phyloP scores from a whole-genome alignment of 352 stramenopile genomes.

The Phytopythium chamaehyphon region DNA sequence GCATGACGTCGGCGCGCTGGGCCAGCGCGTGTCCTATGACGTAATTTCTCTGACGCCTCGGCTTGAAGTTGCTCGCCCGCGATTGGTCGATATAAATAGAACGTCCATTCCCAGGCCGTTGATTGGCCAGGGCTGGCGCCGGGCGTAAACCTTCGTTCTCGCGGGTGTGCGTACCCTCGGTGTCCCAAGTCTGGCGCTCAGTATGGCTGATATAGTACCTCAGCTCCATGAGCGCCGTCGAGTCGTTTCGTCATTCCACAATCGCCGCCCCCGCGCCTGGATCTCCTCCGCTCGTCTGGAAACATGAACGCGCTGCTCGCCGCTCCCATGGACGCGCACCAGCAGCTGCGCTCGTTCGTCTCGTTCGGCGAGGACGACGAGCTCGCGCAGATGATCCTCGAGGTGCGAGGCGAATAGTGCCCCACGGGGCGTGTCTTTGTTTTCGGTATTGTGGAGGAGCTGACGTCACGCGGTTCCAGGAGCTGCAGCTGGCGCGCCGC shows the following conservation, averaged over 20 bases:
- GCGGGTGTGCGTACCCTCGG: not conserved
- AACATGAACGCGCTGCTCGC: slow-evolving; percentile 32
- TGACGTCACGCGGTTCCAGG: slow-evolving; percentile 19
- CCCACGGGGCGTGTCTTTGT: too few species aligned
- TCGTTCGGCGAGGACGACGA: slow-evolving; percentile 64
- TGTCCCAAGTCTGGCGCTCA: slow-evolving; percentile 1
- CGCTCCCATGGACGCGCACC: slow-evolving; percentile 24
- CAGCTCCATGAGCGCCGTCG: too few species aligned
- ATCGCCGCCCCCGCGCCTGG: slow-evolving; percentile 4
- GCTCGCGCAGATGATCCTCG: slow-evolving; percentile 69
- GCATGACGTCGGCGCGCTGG: slow-evolving; percentile 12
- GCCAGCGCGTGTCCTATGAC: slow-evolving; percentile 10
- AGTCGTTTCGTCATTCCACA: too few species aligned
- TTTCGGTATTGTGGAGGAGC: too few species aligned
- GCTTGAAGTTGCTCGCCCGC: slow-evolving; percentile 3
- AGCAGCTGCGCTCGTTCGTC: slow-evolving; percentile 70
- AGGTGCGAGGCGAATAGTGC: too few species aligned
- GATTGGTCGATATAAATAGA: slow-evolving; percentile 11
- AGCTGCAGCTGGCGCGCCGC: slow-evolving; percentile 53
- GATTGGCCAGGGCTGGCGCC: not conserved
- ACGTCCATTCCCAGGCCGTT: not conserved
- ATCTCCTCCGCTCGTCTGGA: not conserved
- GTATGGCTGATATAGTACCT: not conserved
- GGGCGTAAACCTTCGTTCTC: slow-evolving; percentile 8
- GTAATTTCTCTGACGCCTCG: slow-evolving; percentile 10